Evolutionary conservation across 2,329 filamentous ascomycete genomes (phyloP).

Genomic region (Epichloe gansuensis): DNA sequence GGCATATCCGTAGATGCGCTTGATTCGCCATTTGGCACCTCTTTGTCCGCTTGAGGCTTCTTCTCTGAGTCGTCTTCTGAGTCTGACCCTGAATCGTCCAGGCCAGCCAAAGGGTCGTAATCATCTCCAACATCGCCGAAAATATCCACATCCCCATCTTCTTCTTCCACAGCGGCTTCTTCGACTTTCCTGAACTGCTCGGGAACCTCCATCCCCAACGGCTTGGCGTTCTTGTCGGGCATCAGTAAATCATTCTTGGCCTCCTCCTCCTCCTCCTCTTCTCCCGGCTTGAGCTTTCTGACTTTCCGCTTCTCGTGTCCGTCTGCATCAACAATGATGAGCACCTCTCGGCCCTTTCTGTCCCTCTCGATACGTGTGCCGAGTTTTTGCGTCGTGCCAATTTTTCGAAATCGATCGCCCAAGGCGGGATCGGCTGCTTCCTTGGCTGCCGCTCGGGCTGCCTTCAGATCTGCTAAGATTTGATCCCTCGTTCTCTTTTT

Average conservation of each 20-base stretch:
- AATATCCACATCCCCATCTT: conserved; percentile 48
- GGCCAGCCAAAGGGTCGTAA: conserved; percentile 52
- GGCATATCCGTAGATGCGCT: conserved; percentile 24
- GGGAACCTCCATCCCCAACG: conserved; percentile 53
- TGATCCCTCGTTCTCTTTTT: conserved; percentile 53
- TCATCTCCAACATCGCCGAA: conserved; percentile 54
- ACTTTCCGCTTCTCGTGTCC: conserved; percentile 54
- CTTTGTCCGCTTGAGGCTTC: neutral
- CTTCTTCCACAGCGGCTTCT: conserved; percentile 26
- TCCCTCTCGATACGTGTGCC: conserved; percentile 49
- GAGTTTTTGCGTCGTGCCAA: conserved; percentile 40
- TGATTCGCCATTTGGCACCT: conserved; percentile 6
- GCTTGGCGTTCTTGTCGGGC: conserved; percentile 42
- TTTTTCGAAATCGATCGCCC: conserved; percentile 51
- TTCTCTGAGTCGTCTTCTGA: conserved; percentile 29
- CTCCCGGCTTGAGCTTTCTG: conserved; percentile 34
- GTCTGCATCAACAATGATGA: conserved; percentile 54
- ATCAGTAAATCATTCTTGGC: conserved; percentile 32
- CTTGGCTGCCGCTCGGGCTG: conserved; percentile 46
- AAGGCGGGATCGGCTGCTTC: conserved; percentile 37
- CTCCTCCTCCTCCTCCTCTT: conserved; percentile 21
- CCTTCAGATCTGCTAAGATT: conserved; percentile 54
- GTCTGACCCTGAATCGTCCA: conserved; percentile 34
- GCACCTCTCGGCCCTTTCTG: conserved; percentile 46
- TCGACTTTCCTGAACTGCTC: conserved; percentile 40